phyloP scores from a whole-genome alignment of 306 rosid species.

The Pueraria montana region DNA sequence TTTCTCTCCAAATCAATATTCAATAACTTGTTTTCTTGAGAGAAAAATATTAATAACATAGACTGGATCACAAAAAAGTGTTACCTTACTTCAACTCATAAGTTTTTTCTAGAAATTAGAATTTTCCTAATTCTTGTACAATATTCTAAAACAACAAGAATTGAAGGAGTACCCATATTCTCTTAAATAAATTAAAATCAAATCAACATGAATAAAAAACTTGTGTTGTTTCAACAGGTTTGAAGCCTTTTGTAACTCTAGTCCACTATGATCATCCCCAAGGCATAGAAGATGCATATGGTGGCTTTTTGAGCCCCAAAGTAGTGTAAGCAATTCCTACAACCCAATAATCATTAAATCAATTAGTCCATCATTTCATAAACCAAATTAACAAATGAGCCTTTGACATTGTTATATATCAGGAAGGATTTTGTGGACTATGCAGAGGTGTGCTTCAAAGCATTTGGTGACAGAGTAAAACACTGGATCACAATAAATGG shows the following conservation, averaged over 20 bases:
- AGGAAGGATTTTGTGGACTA: constrained; percentile 54
- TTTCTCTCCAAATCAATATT: too few species aligned
- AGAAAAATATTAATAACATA: too few species aligned
- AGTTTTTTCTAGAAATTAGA: too few species aligned
- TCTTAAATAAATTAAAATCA: neutral
- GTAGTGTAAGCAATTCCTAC: constrained; percentile 46
- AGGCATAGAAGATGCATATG: constrained; percentile 50
- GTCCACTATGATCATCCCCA: constrained; percentile 58
- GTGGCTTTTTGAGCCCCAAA: constrained; percentile 53
- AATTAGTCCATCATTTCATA: neutral
- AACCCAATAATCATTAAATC: neutral
- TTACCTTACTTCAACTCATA: too few species aligned
- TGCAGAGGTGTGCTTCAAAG: constrained; percentile 54
- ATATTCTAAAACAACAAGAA: too few species aligned
- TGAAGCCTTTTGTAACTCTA: constrained; percentile 57
- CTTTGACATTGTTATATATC: neutral
- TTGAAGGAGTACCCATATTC: too few species aligned
- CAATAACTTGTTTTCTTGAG: too few species aligned
- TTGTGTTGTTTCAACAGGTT: constrained; percentile 28
- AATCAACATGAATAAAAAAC: neutral
- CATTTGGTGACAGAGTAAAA: constrained; percentile 61
- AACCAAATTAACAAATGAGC: neutral
- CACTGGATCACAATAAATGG: constrained; percentile 61
- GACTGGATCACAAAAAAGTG: too few species aligned
- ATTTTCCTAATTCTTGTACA: too few species aligned